Percentiles rank a stretch among this genome's conserved stretches.
phyloP scores from a whole-genome alignment of 495 filamentous ascomycete genomes.

The Neurospora sp. region DNA sequence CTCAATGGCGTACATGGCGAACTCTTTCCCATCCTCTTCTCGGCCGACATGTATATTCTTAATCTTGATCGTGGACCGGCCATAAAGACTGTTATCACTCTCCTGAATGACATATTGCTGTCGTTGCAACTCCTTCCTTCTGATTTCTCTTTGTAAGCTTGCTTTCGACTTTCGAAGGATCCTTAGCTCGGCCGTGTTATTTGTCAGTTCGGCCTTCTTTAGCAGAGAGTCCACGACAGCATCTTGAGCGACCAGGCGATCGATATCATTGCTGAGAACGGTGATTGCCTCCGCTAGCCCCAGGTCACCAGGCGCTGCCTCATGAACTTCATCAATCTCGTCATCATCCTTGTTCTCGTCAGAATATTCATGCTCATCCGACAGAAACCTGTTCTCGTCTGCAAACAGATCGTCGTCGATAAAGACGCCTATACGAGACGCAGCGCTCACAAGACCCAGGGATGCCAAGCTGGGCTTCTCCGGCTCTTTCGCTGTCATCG shows the following conservation, averaged over 20 bases:
- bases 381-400: constrained; percentile 77
- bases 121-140: constrained; percentile 87
- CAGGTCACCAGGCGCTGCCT: constrained; percentile 91
- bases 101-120: constrained; percentile 98
- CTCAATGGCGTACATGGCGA: constrained; percentile 86
- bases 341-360: constrained; percentile 51
- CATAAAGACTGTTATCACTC: constrained; percentile 94
- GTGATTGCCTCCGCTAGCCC: constrained; percentile 89
- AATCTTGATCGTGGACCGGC: constrained; percentile 79
- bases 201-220: constrained; percentile 90
- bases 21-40: constrained; percentile 89
- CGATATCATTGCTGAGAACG: constrained; percentile 74
- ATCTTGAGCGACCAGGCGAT: constrained; percentile 78
- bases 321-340: constrained; percentile 74
- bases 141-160: constrained; percentile 83
- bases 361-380: constrained; percentile 74
- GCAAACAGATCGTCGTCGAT: constrained; percentile 85
- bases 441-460: constrained; percentile 74
- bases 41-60: constrained; percentile 84
- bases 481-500: constrained; percentile 35
- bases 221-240: constrained; percentile 85
- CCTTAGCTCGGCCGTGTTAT: constrained; percentile 85
- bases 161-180: constrained; percentile 91
- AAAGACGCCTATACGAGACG: constrained; percentile 78
- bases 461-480: constrained; percentile 81